These are phyloP conservation scores for Staphylotrichum tortipilum DNA, from an alignment of 495 filamentous ascomycete species.

Conservation along the genomic window DNA sequence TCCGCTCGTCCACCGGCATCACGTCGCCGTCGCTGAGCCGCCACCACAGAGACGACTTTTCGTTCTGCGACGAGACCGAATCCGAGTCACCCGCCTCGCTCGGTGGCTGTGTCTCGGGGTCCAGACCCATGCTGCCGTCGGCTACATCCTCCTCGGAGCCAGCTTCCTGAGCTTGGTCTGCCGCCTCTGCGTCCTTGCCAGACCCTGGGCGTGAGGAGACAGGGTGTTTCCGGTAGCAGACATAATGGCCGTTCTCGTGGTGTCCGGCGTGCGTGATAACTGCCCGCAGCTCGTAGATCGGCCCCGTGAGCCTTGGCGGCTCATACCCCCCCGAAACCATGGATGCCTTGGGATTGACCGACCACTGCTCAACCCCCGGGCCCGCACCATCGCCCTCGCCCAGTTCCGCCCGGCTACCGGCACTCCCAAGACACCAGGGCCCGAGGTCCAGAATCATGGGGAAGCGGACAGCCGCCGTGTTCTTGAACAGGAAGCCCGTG, in stretches of 20 bases:
- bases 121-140: neutral
- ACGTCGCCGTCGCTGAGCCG: slow-evolving; percentile 80
- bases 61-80: neutral
- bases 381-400: neutral
- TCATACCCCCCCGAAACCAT: slow-evolving; percentile 52
- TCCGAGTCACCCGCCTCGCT: neutral
- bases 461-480: slow-evolving; percentile 67
- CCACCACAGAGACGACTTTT: slow-evolving; percentile 53
- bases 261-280: slow-evolving; percentile 82
- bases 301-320: slow-evolving; percentile 38
- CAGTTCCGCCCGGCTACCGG: slow-evolving; percentile 11
- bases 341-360: slow-evolving; percentile 51
- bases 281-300: slow-evolving; percentile 71
- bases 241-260: slow-evolving; percentile 94
- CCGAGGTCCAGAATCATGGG: slow-evolving; percentile 64
- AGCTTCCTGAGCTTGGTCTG: no score
- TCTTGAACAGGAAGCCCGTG: slow-evolving; percentile 72
- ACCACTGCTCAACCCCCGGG: slow-evolving; percentile 53
- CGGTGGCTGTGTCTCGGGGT: neutral
- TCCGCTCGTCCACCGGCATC: slow-evolving; percentile 58
- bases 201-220: neutral
- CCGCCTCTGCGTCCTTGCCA: neutral
- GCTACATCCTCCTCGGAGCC: neutral
- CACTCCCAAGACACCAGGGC: slow-evolving; percentile 65
- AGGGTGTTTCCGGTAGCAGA: slow-evolving; percentile 72